phyloP scores from a whole-genome alignment of 179 eudicot genomes.

The Spergularia azorica region DNA sequence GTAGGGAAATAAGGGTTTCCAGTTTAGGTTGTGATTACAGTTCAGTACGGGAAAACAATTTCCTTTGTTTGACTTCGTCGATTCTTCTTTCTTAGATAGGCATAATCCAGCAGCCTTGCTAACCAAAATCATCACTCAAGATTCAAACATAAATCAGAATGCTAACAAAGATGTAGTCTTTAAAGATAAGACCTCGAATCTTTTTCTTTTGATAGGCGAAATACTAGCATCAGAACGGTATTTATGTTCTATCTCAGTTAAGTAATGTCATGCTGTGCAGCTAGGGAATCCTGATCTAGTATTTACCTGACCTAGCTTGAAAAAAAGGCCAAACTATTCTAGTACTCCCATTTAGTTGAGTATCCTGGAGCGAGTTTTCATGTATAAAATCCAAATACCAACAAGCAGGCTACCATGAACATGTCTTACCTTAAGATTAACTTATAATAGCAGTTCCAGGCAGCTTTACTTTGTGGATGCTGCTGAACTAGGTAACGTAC shows the following conservation, averaged over 20 bases:
- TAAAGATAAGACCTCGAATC: no score
- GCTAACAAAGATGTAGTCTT: no score
- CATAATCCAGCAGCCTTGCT: no score
- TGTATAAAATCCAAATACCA: not conserved
- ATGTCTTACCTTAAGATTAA: slow-evolving; percentile 38
- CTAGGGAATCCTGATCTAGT: not conserved
- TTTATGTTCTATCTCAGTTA: not conserved
- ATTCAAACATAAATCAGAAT: no score
- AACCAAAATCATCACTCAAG: no score
- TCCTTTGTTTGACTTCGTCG: no score
- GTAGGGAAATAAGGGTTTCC: no score
- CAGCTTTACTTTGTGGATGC: slow-evolving; percentile 44
- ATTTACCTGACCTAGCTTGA: not conserved
- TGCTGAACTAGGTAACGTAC: slow-evolving; percentile 45
- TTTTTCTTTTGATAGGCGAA: no score
- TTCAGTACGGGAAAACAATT: no score
- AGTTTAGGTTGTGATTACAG: no score
- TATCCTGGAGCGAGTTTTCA: not conserved
- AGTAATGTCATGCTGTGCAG: not conserved
- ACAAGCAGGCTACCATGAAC: not conserved
- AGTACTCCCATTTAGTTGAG: not conserved
- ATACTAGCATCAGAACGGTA: no score
- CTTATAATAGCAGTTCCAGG: slow-evolving; percentile 51
- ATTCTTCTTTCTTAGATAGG: no score
- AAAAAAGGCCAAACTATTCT: not conserved